These are phyloP conservation scores for Conoideocrella luteorostrata DNA, from an alignment of 2,329 filamentous ascomycete genomes.

Conservation along the genomic window DNA sequence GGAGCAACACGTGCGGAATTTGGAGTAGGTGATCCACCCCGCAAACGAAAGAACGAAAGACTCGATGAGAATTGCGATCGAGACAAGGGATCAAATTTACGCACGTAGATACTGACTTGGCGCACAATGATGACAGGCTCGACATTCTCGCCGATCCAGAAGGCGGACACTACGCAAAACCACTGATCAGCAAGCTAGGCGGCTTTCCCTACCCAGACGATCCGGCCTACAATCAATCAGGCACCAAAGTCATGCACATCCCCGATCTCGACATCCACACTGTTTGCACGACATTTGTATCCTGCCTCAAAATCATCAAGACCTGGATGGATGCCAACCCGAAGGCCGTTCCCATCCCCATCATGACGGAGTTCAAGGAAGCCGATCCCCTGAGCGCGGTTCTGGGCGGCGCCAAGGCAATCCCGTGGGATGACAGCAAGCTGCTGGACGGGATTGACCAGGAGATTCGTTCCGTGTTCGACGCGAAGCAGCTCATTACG, in stretches of 20 bases:
- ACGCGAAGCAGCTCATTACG: slow-evolving; percentile 32
- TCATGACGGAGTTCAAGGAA: slow-evolving; percentile 44
- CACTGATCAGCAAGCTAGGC: slow-evolving; percentile 33
- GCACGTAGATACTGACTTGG: too few species aligned
- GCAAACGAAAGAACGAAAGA: too few species aligned
- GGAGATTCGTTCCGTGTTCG: slow-evolving; percentile 40
- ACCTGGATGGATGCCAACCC: slow-evolving; percentile 37
- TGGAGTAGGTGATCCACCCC: slow-evolving; percentile 31
- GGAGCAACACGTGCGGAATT: slow-evolving; percentile 37
- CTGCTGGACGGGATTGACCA: slow-evolving; percentile 37
- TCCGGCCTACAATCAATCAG: slow-evolving; percentile 31
- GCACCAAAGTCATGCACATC: slow-evolving; percentile 45
- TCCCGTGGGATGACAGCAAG: slow-evolving; percentile 35
- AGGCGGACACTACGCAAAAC: slow-evolving; percentile 40
- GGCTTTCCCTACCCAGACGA: slow-evolving; percentile 32
- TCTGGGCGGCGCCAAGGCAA: slow-evolving; percentile 28
- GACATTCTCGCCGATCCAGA: slow-evolving; percentile 42
- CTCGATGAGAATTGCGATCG: too few species aligned
- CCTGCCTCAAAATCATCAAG: slow-evolving; percentile 36
- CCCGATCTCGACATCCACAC: slow-evolving; percentile 40
- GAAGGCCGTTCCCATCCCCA: slow-evolving; percentile 37
- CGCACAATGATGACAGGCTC: too few species aligned
- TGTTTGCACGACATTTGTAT: slow-evolving; percentile 38
- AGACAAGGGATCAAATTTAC: too few species aligned
- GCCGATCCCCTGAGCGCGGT: slow-evolving; percentile 15